These are phyloP conservation scores for Botryotinia convoluta DNA, from an alignment of 2,329 filamentous ascomycete species.

Conservation along the genomic window DNA sequence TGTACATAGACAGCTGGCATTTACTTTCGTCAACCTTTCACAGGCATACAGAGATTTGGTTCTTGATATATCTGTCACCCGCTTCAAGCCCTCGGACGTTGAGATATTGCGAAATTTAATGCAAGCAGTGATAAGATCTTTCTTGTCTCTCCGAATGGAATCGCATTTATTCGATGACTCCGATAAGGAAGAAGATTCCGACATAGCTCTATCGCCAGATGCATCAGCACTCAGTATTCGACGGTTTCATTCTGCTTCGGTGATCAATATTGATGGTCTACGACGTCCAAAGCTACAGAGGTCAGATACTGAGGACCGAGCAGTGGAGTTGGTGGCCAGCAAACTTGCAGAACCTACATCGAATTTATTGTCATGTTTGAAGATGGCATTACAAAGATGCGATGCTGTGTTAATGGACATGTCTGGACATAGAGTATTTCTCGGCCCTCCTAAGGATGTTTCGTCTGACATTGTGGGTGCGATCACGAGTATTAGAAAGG, in stretches of 20 bases:
- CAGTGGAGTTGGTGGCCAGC: slow-evolving; percentile 36
- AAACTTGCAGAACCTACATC: slow-evolving; percentile 48
- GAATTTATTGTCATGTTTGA: slow-evolving; percentile 48
- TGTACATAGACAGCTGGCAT: slow-evolving; percentile 47
- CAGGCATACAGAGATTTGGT: slow-evolving; percentile 55
- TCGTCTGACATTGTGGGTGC: slow-evolving; percentile 45
- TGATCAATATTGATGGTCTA: slow-evolving; percentile 40
- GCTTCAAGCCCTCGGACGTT: slow-evolving; percentile 51
- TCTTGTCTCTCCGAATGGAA: slow-evolving; percentile 52
- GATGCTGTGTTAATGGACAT: slow-evolving; percentile 55
- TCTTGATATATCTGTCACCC: slow-evolving; percentile 55
- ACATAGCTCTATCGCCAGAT: slow-evolving; percentile 9
- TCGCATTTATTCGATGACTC: slow-evolving; percentile 45
- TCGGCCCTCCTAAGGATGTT: slow-evolving; percentile 45
- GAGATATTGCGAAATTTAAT: slow-evolving; percentile 52
- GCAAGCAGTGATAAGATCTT: slow-evolving; percentile 53
- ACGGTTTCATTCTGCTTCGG: slow-evolving; percentile 13
- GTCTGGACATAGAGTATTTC: slow-evolving; percentile 48
- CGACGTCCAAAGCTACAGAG: slow-evolving; percentile 30
- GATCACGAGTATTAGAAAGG: slow-evolving; percentile 43
- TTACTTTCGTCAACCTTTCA: slow-evolving; percentile 55
- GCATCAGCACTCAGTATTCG: slow-evolving; percentile 10
- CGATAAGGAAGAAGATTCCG: slow-evolving; percentile 22
- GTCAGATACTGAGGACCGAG: slow-evolving; percentile 34
- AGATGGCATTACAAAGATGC: slow-evolving; percentile 44